Base-by-base conservation (phyloP, 805 yeast species). In the Candida lessepsii region DNA sequence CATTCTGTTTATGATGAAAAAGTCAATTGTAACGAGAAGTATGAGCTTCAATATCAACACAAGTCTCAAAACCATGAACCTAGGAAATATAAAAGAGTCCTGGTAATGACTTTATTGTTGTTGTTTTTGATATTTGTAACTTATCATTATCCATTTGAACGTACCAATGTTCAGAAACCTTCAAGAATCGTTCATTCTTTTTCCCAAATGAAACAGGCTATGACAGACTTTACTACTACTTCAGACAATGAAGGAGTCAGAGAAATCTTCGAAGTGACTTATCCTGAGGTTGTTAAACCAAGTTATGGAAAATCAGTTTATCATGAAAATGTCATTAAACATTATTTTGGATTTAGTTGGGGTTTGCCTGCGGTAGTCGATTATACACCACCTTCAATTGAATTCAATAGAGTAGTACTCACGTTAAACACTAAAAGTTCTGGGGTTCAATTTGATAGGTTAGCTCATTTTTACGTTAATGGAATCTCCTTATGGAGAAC, bases 401-500 rank as follows among this genome's bases (percentile, higher is more conserved):
- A 60, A 0, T 82, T 70, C 58, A 74, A 78, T 50, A 70, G 71
- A 47, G 80, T 80, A 11, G 71, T 80, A 0, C 57, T 81, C 35
- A 70, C 75, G 4, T 58, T 82, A 37, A 67, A 75, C 38, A 77
- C 81, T 8, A 56, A 71, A 10, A 78, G 76, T 5, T 63, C 60
- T 28, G 86, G 86, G 6, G 71, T 76, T 10, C 88, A 82, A 54
- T 80, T 76, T 49, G 87, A 82, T 52, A 62, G 88, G 44, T 61
- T 82, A 48, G 80, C 80, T 13, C 83, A 82, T 56, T 65, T 86
- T 33, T 81, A 73, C 50, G 58, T 84, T 23, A 70, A 71, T 42
- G 86, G 81, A 23, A 67, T 73, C 11, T 85, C 85, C 47, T 64
- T 87, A 28, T 87, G 96, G 95, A 75, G 96, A 60, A 80, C 87